A percentile compares a stretch with the other conserved stretches of the same genome.
Evolutionary conservation across 2,329 filamentous ascomycete species (phyloP).

Genomic region (Neocucurbitaria cava): DNA sequence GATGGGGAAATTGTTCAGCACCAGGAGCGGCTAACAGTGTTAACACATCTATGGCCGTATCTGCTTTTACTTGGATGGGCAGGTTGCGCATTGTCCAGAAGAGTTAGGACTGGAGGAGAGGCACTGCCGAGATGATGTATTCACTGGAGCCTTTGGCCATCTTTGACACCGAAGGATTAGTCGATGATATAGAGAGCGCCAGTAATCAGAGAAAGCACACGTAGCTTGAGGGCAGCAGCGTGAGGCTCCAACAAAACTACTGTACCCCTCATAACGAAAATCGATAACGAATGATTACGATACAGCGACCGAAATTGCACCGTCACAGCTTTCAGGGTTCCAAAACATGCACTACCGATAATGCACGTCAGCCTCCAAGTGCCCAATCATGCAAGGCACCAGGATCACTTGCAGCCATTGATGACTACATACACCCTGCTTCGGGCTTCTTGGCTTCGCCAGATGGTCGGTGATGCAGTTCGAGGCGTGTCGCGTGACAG

Average conservation of each 20-base stretch:
- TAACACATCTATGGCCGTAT: constrained; percentile 2
- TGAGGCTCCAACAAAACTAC: no score
- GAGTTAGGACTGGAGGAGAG: not conserved
- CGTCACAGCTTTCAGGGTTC: not conserved
- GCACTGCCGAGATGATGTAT: not conserved
- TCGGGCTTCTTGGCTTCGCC: no score
- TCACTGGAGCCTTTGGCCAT: not conserved
- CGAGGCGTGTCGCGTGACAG: no score
- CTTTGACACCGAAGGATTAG: not conserved
- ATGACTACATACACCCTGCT: no score
- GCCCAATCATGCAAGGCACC: not conserved
- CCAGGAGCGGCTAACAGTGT: not conserved
- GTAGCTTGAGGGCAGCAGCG: no score
- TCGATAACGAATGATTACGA: no score
- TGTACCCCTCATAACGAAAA: not conserved
- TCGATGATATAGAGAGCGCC: no score
- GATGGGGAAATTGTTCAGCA: not conserved
- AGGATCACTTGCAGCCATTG: not conserved
- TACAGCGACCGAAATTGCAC: not conserved
- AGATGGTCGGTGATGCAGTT: no score
- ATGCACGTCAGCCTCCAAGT: not conserved
- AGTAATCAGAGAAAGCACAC: no score
- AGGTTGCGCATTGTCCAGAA: not conserved
- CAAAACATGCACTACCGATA: not conserved
- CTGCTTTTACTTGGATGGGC: not conserved